Evolutionary conservation across 768 basidiomycete species (phyloP).

Genomic region (Phylloporus sp.): DNA sequence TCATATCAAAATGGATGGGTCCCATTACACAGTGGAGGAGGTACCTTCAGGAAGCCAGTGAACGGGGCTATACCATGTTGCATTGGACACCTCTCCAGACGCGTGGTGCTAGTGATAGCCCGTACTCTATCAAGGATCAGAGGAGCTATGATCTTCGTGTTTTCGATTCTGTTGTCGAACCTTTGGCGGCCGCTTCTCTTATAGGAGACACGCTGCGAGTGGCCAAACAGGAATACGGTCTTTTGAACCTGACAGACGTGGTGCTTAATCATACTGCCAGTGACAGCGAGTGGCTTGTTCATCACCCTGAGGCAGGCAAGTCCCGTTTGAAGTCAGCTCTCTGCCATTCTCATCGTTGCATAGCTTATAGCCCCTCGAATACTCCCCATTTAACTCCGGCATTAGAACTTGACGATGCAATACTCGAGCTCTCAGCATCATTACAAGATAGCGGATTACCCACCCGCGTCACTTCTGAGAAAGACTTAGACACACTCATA

Average conservation of each 20-base stretch:
- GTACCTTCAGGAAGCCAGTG: constrained; percentile 78
- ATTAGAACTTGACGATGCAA: constrained; percentile 83
- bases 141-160: constrained; percentile 74
- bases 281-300: constrained; percentile 84
- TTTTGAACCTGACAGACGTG: constrained; percentile 89
- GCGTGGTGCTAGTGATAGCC: constrained; percentile 83
- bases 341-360: constrained; percentile 1
- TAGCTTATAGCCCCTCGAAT: constrained; percentile 88
- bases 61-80: constrained; percentile 96
- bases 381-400: constrained; percentile 92
- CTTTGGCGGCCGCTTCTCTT: constrained; percentile 50
- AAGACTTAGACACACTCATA: constrained; percentile 68
- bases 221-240: constrained; percentile 81
- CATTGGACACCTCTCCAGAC: constrained; percentile 96
- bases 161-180: constrained; percentile 44
- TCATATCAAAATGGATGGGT: constrained; percentile 99
- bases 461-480: constrained; percentile 54
- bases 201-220: constrained; percentile 62
- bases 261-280: constrained; percentile 98
- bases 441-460: constrained; percentile 70
- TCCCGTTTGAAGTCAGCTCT: neutral
- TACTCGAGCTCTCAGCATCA: constrained; percentile 73
- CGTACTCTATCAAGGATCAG: constrained; percentile 92
- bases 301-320: constrained; percentile 94
- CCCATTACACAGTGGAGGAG: constrained; percentile 69